phyloP scores from a whole-genome alignment of 352 stramenopile genomes.

The Globisporangium acanthophoron region DNA sequence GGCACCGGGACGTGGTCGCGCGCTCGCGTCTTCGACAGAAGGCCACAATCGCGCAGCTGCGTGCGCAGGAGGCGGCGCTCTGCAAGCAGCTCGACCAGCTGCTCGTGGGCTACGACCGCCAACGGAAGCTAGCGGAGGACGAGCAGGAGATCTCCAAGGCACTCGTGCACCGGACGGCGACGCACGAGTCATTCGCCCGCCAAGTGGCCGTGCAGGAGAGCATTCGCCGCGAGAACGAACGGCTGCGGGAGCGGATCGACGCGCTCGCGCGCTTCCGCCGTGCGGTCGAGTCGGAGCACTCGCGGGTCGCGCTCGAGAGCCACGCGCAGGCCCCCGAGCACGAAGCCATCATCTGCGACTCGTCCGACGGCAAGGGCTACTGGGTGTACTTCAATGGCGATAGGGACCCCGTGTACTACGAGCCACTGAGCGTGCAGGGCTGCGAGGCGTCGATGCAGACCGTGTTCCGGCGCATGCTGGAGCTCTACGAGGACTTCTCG shows the following conservation, averaged over 20 bases:
- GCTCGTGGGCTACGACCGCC: too few relatives aligned
- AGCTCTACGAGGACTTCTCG: constrained; percentile 26
- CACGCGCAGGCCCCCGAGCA: constrained; percentile 17
- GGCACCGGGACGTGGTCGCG: constrained; percentile 33
- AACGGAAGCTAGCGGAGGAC: too few relatives aligned
- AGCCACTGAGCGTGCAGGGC: background rate
- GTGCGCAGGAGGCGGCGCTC: too few relatives aligned
- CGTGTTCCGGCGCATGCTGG: constrained; percentile 31
- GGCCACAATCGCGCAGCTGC: background rate
- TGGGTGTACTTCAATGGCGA: too few relatives aligned
- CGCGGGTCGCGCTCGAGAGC: constrained; percentile 2
- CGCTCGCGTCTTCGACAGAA: constrained; percentile 27
- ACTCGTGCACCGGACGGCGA: too few relatives aligned
- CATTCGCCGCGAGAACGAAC: constrained; percentile 21
- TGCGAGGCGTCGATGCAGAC: constrained; percentile 22
- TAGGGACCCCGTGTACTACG: too few relatives aligned
- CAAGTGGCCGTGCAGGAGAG: too few relatives aligned
- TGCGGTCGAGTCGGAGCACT: constrained; percentile 18
- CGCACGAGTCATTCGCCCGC: too few relatives aligned
- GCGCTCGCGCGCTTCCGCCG: constrained; percentile 23
- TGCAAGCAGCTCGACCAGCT: too few relatives aligned
- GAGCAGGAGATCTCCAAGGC: too few relatives aligned
- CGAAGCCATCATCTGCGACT: constrained; percentile 1
- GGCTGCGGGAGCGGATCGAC: constrained; percentile 25
- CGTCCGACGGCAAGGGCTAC: too few relatives aligned